Base-by-base conservation (phyloP, 768 basidiomycete species). In the Trametes cingulata region DNA sequence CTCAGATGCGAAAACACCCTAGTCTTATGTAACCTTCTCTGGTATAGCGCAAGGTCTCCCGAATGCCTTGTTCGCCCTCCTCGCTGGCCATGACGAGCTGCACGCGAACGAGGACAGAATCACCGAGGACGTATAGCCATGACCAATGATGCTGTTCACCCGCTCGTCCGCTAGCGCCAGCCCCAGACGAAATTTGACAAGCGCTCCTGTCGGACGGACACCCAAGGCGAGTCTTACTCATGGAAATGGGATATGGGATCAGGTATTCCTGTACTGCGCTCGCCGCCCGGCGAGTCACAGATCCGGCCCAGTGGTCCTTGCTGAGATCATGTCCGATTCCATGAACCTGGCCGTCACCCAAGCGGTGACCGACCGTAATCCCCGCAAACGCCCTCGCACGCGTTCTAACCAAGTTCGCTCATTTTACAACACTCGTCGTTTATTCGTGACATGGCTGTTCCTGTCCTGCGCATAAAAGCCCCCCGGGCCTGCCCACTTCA, bases 381-480 rank as follows among this genome's bases (percentile, higher is more conserved):
- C 43, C 55, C 54, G 60, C 42, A 50, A 50, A 27, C 55, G 60
- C 55, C 53, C 29, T 19, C 52, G 35, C 33, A 27, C 43, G 49
- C 48, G 42, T 40, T 29, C 39, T 52, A 51, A 56, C 39, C 60
- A 24, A 22, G 20, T 52, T 55, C 24, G 49, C 49, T 43, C 54
- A 52, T 45, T 47, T 56, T 56, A 45, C 60, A 56, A 56, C 49
- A 41, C 49, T 56, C 24, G 54, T 42, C 52, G 48, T 56, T 41
- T 56, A 61, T 50, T 40, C 50, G 43, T 52, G 60, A 52, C 49
- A 61, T 61, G 60, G 60, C 60, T 55, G 60, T 61, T 29, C 49
- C 60, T 50, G 52, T 25, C 35, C 48, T 40, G 33, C 41, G 49
- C 56, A 62, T 63, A 63, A 63, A 63, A 51, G 47, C 47, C 45